Conservation (phyloP, 1,139 yeast species). For the Saccharomyces hybrid region DNA sequence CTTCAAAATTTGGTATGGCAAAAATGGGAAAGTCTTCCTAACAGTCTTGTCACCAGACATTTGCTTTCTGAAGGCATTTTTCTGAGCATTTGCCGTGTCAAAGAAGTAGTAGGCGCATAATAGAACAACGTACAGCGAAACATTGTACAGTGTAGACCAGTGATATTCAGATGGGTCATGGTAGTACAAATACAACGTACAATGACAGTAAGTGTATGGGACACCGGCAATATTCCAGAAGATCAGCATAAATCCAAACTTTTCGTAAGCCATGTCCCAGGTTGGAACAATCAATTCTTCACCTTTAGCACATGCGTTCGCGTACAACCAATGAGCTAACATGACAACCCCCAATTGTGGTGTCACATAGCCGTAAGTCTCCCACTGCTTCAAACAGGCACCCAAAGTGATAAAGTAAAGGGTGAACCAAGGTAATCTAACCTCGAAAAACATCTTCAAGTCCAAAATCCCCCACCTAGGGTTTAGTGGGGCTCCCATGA, state of each 20-base stretch:
- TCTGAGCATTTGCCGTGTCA: slow-evolving; percentile 92
- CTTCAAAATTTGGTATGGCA: slow-evolving; percentile 73
- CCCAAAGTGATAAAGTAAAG: slow-evolving; percentile 72
- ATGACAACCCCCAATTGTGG: slow-evolving; percentile 69
- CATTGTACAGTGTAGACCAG: slow-evolving; percentile 57
- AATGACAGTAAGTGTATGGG: slow-evolving; percentile 94
- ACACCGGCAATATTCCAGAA: slow-evolving; percentile 99
- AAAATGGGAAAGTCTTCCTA: slow-evolving; percentile 87
- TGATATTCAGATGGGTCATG: slow-evolving; percentile 77
- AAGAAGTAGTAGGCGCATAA: slow-evolving; percentile 79
- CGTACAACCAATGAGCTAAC: slow-evolving; percentile 87
- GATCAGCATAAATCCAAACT: slow-evolving; percentile 94
- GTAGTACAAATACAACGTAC: slow-evolving; percentile 72
- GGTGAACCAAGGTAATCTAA: slow-evolving; percentile 93
- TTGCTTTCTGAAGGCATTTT: slow-evolving; percentile 83
- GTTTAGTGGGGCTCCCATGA: slow-evolving; percentile 96
- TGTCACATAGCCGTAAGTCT: slow-evolving; percentile 67
- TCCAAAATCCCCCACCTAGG: slow-evolving; percentile 92
- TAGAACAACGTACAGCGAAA: slow-evolving; percentile 47
- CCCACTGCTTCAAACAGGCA: slow-evolving; percentile 69
- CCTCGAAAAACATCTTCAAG: slow-evolving; percentile 94
- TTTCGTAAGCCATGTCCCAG: slow-evolving; percentile 99
- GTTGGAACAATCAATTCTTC: slow-evolving; percentile 95
- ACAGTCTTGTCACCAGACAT: slow-evolving; percentile 68
- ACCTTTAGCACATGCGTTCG: slow-evolving; percentile 95